Evolutionary conservation across 805 yeast genomes (phyloP).

Genomic region (Kodamaea laetipori): DNA sequence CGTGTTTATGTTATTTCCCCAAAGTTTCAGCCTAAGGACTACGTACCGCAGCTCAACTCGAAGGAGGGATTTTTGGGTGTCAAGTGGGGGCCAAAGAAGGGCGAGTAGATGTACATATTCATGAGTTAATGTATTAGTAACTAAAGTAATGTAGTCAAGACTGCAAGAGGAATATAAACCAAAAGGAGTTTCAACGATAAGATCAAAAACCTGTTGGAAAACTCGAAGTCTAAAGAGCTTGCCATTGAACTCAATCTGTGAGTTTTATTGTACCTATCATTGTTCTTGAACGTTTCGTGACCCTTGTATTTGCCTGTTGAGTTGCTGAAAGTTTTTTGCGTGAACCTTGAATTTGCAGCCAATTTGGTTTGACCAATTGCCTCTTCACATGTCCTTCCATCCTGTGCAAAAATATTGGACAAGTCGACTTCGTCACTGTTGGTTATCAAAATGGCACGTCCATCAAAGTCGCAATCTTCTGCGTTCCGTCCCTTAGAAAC

Average conservation of each 20-base stretch:
- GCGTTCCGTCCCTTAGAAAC: constrained; percentile 15
- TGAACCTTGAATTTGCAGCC: constrained; percentile 1
- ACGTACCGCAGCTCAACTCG: constrained; percentile 38
- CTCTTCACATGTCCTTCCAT: constrained; percentile 30
- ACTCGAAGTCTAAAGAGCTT: background rate
- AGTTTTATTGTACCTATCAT: constrained; percentile 1
- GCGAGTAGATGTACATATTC: constrained; percentile 20
- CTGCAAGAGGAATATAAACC: background rate
- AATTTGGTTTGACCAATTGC: constrained; percentile 16
- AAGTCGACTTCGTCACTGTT: constrained; percentile 20
- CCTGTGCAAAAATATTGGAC: constrained; percentile 20
- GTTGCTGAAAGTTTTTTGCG: background rate
- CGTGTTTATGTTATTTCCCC: constrained; percentile 74
- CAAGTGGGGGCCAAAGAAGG: constrained; percentile 81
- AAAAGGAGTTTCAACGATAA: background rate
- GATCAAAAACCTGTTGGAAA: background rate
- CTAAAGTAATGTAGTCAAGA: background rate
- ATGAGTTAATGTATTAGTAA: background rate
- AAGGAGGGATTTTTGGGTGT: constrained; percentile 73
- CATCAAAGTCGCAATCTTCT: constrained; percentile 28
- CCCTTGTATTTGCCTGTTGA: background rate
- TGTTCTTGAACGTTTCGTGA: background rate
- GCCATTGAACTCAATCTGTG: constrained; percentile 1
- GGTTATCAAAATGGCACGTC: constrained; percentile 25
- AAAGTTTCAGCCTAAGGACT: constrained; percentile 45